A percentile compares a stretch with the other conserved stretches of the same genome.
Conservation (phyloP, 2,329 filamentous ascomycete genomes). For the Calonectria ilicicola region DNA sequence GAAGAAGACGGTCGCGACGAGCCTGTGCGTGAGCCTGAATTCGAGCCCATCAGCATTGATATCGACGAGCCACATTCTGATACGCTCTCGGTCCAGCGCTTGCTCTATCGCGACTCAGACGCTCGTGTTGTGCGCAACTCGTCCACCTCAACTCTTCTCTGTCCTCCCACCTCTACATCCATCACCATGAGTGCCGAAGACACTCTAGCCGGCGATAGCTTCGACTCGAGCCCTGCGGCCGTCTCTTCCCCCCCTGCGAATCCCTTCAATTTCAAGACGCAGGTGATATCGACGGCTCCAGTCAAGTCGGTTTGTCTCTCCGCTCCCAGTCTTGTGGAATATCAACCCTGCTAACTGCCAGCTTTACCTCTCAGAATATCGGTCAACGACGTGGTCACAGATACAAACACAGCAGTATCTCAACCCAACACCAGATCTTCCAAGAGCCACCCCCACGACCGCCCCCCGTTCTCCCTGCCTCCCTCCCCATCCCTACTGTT, state of each 20-base stretch:
- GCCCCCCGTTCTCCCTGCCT: slow-evolving; percentile 89
- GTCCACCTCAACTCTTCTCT: slow-evolving; percentile 32
- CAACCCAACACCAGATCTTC: slow-evolving; percentile 90
- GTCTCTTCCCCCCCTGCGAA: slow-evolving; percentile 57
- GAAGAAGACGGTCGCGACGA: slow-evolving; percentile 27
- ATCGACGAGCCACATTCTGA: slow-evolving; percentile 10
- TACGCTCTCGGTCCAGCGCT: slow-evolving; percentile 20
- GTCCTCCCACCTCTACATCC: slow-evolving; percentile 33
- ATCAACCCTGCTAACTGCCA: slow-evolving; percentile 18
- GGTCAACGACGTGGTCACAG: slow-evolving; percentile 94
- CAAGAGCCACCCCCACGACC: slow-evolving; percentile 89
- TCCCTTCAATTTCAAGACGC: slow-evolving; percentile 96
- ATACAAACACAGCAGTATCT: slow-evolving; percentile 97
- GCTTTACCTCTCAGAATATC: slow-evolving; percentile 71
- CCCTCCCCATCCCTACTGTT: slow-evolving; percentile 89
- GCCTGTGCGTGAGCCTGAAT: not conserved
- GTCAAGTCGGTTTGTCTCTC: slow-evolving; percentile 76
- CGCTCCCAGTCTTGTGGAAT: not conserved
- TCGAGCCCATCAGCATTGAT: slow-evolving; percentile 24
- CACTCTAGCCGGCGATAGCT: slow-evolving; percentile 19
- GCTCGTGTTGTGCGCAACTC: slow-evolving; percentile 28
- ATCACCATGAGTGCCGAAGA: slow-evolving; percentile 34
- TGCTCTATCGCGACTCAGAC: slow-evolving; percentile 32
- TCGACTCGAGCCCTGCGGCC: not conserved
- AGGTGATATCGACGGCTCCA: slow-evolving; percentile 78